Evolutionary conservation across 2,329 filamentous ascomycete genomes (phyloP).

Genomic region (Dactylonectria estremocensis): DNA sequence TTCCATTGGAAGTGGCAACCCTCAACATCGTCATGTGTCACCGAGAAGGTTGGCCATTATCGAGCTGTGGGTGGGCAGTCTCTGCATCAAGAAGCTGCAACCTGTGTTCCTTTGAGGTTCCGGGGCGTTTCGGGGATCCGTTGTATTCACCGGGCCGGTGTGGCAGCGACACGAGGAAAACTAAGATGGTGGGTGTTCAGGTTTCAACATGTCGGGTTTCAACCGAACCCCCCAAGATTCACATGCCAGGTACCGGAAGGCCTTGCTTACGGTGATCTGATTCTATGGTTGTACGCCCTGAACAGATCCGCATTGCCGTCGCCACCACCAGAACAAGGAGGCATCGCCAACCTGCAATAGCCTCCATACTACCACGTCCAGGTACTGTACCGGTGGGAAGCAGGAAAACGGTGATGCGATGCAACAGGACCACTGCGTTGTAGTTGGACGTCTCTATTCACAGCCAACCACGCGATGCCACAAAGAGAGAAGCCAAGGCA

Average conservation of each 20-base stretch:
- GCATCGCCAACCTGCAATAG: constrained; percentile 7
- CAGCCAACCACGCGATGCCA: constrained; percentile 5
- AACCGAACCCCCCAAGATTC: constrained; percentile 15
- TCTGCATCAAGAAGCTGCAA: neutral
- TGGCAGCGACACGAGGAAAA: neutral
- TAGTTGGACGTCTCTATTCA: neutral
- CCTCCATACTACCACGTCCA: too few relatives aligned
- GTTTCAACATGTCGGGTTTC: neutral
- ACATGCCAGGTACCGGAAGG: constrained; percentile 31
- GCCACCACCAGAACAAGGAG: neutral
- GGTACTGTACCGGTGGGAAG: neutral
- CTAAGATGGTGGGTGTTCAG: neutral
- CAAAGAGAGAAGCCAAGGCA: neutral
- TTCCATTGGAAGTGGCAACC: constrained; percentile 13
- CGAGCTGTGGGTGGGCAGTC: neutral
- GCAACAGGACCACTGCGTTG: neutral
- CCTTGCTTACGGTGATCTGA: constrained; percentile 15
- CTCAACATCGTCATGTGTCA: constrained; percentile 11
- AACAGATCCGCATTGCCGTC: neutral
- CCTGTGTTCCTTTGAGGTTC: neutral
- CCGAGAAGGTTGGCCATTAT: neutral
- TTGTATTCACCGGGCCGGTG: neutral
- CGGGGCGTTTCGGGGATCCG: neutral
- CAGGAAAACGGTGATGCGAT: constrained; percentile 1
- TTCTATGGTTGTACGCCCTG: constrained; percentile 21